A percentile compares a stretch with the other conserved stretches of the same genome.
Evolutionary conservation across 441 rosid species (phyloP).

Genomic region (Capsella rubella): DNA sequence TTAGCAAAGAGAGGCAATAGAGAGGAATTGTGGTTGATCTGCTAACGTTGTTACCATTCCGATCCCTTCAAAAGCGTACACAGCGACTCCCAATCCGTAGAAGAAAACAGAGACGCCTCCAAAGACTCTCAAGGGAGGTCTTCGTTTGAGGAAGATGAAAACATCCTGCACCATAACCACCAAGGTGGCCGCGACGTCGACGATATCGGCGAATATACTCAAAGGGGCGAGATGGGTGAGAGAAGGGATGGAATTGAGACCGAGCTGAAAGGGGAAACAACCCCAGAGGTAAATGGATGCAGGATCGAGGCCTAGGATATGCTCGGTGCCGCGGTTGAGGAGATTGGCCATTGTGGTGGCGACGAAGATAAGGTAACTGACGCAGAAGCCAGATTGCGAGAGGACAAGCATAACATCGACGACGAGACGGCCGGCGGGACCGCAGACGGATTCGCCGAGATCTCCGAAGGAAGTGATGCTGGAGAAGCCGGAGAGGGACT

Average conservation of each 20-base stretch:
- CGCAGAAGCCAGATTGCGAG: conserved; percentile 43
- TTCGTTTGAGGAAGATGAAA: conserved; percentile 45
- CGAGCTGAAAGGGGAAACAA: conserved; percentile 73
- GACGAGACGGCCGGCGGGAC: conserved; percentile 53
- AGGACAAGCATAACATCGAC: conserved; percentile 27
- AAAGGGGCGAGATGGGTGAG: conserved; percentile 73
- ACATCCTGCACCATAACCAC: conserved; percentile 71
- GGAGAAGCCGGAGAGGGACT: conserved; percentile 52
- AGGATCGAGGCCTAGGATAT: conserved; percentile 53
- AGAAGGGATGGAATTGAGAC: conserved; percentile 64
- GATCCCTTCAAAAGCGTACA: conserved; percentile 71
- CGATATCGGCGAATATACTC: conserved; percentile 74
- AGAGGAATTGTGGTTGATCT: background rate
- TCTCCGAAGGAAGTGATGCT: conserved; percentile 73
- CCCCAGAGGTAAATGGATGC: conserved; percentile 60
- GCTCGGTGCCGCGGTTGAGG: conserved; percentile 32
- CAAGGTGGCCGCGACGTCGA: conserved; percentile 64
- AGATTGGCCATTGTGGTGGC: conserved; percentile 64
- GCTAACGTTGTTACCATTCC: conserved; percentile 51
- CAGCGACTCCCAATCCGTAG: conserved; percentile 72
- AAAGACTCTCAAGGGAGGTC: conserved; percentile 54
- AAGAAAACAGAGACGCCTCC: conserved; percentile 64
- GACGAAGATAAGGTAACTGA: conserved; percentile 64
- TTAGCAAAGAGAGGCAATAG: background rate
- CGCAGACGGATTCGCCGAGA: conserved; percentile 62